Conservation (phyloP, 164 flowering plant genomes). For the Euptelea pleiosperma region DNA sequence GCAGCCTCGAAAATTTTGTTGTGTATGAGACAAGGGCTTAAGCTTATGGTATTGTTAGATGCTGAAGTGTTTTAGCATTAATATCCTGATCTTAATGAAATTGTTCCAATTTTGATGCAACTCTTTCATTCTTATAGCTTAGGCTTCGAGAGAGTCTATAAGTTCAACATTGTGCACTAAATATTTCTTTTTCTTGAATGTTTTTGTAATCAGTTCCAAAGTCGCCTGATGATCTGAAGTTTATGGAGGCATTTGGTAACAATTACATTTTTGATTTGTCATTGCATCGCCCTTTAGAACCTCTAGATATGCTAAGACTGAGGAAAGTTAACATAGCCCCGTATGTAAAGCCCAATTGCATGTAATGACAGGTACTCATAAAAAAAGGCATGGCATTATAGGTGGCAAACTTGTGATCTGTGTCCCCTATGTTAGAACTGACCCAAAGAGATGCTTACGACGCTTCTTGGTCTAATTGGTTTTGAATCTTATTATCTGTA, state of each 20-base stretch:
- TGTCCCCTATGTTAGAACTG: not conserved
- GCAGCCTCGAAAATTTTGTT: too few relatives aligned
- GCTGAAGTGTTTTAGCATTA: not conserved
- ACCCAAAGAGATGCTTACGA: not conserved
- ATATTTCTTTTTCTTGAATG: conserved; percentile 7
- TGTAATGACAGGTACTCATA: too few relatives aligned
- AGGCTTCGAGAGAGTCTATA: not conserved
- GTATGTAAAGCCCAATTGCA: not conserved
- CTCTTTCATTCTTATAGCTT: not conserved
- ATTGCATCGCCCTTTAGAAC: not conserved
- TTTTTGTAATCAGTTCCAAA: conserved; percentile 53
- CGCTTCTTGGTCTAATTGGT: too few relatives aligned
- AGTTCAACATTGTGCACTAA: not conserved
- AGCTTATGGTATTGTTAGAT: too few relatives aligned
- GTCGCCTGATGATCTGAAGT: conserved; percentile 65
- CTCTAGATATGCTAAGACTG: not conserved
- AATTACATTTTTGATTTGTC: not conserved
- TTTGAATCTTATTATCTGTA: not conserved
- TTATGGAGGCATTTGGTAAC: conserved; percentile 78
- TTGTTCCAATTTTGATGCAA: not conserved
- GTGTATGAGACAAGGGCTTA: too few relatives aligned
- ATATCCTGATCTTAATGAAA: not conserved
- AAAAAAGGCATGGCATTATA: not conserved
- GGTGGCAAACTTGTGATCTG: not conserved
- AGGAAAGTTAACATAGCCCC: not conserved